Percentiles rank a stretch among this genome's conserved stretches.
Conservation (phyloP, 345 rosid species). For the Sonneratia caseolaris region DNA sequence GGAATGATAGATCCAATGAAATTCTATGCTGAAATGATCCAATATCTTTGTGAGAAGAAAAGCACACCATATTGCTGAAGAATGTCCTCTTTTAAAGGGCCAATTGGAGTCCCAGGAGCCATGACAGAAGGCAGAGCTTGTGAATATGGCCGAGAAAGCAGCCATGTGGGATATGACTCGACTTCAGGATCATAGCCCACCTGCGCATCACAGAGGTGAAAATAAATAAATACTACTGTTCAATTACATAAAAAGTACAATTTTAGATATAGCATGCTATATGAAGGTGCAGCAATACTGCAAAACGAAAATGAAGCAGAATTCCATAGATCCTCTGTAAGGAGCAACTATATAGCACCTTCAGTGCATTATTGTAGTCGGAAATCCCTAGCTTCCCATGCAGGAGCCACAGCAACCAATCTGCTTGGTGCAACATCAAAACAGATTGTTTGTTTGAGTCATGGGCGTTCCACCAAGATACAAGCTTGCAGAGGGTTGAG, state of each 20-base stretch:
- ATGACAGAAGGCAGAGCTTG: conserved; percentile 54
- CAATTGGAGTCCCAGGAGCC: conserved; percentile 75
- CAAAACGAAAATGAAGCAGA: not conserved
- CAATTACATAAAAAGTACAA: not conserved
- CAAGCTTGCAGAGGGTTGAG: conserved; percentile 85
- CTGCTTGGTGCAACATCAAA: conserved; percentile 74
- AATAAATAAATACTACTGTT: not conserved
- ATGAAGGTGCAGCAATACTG: not conserved
- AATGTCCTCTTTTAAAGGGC: conserved; percentile 48
- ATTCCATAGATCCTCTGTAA: not conserved
- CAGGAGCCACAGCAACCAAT: conserved; percentile 93
- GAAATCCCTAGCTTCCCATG: conserved; percentile 87
- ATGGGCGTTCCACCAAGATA: conserved; percentile 70
- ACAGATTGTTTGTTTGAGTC: conserved; percentile 40
- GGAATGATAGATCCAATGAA: not conserved
- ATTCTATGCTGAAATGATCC: not conserved
- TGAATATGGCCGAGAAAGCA: conserved; percentile 73
- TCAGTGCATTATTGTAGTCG: conserved; percentile 85
- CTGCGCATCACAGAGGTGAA: conserved; percentile 20
- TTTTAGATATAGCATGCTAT: not conserved
- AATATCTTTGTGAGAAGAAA: not conserved
- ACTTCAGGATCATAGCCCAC: conserved; percentile 91
- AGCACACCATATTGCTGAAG: conserved; percentile 41
- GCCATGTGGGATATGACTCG: conserved; percentile 80
- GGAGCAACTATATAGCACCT: conserved; percentile 28